These are phyloP conservation scores for Epichloe typhina DNA, from an alignment of 2,329 filamentous ascomycete species.

Conservation along the genomic window DNA sequence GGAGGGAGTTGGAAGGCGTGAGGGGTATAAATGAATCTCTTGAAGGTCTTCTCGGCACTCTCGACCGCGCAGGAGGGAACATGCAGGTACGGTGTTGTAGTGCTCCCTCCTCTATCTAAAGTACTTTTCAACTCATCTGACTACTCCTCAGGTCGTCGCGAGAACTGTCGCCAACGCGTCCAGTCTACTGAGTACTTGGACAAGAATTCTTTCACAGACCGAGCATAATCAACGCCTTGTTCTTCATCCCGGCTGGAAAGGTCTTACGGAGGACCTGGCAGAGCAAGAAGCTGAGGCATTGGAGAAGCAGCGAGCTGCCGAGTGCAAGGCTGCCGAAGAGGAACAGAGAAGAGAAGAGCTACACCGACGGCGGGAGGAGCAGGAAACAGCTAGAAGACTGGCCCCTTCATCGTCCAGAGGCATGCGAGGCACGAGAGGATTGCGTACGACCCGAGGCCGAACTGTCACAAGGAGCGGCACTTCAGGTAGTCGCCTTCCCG, in stretches of 20 bases:
- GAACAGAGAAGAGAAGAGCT: slow-evolving; percentile 64
- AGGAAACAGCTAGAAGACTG: slow-evolving; percentile 30
- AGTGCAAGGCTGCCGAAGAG: slow-evolving; percentile 65
- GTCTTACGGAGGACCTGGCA: slow-evolving; percentile 72
- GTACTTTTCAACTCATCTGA: neutral
- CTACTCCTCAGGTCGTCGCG: slow-evolving; percentile 54
- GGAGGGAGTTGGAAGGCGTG: slow-evolving; percentile 69
- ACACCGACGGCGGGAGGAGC: slow-evolving; percentile 48
- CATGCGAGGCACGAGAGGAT: slow-evolving; percentile 18
- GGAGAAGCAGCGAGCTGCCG: slow-evolving; percentile 60
- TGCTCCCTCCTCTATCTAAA: neutral
- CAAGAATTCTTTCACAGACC: slow-evolving; percentile 86
- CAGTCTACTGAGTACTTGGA: slow-evolving; percentile 87
- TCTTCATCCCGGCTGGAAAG: slow-evolving; percentile 79
- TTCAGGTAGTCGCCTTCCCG: slow-evolving; percentile 16
- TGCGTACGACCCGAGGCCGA: slow-evolving; percentile 16
- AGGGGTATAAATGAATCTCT: slow-evolving; percentile 80
- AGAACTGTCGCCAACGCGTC: slow-evolving; percentile 79
- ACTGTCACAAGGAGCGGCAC: slow-evolving; percentile 14
- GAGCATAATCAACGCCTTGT: slow-evolving; percentile 94
- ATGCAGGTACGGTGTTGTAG: slow-evolving; percentile 48
- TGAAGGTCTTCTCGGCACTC: slow-evolving; percentile 59
- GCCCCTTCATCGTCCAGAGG: slow-evolving; percentile 17
- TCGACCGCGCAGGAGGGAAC: slow-evolving; percentile 60
- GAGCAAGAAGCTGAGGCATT: slow-evolving; percentile 73